Base-by-base conservation (phyloP, 805 yeast species). In the Teunomyces cretensis region DNA sequence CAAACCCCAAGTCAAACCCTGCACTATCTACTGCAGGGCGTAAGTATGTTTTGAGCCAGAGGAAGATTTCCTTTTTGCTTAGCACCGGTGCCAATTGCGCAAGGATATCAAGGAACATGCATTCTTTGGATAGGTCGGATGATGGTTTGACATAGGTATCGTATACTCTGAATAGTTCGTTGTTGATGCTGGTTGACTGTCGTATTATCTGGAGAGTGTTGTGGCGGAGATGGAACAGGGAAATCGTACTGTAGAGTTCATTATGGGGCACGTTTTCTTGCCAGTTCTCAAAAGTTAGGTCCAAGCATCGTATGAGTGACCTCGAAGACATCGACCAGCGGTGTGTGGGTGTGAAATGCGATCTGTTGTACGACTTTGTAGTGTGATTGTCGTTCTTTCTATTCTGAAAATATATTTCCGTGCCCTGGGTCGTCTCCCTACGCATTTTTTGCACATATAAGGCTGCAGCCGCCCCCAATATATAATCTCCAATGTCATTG, bases 1-100 rank as follows among this genome's bases (percentile, higher is more conserved):
- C 71, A 46, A 76, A 64, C 6, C 54, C 55, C n/a, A 69, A 52
- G 44, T 68, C 72, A 42, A 63, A 66, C 2, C 86, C 84, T 0
- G 84, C 82, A 30, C 85, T 78, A 52, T 83, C 83, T 3, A 81
- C 64, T 0, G 85, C 81, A 0, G 79, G 77, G 9, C 65, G 64
- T 9, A 74, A 54, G 46, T 79, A 74, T 30, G 74, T 66, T 24
- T 66, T 62, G 39, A 79, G 66, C 87, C 88, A 84, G 32, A 67
- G 57, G 16, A 57, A 50, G 8, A 77, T 57, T 31, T 67, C 71
- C 9, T 56, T 55, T 22, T 54, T 56, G 5, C 52, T 48, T 4
- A 72, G 57, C 14, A 61, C 64, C 1, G 70, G 67, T 42, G 63
- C 57, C 11, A 75, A 49, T 26, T 57, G 57, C 1, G 51, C 55